Evolutionary conservation across 495 filamentous ascomycete genomes (phyloP), one percentile per base, ranked within the genome.

Genomic region (Aspergillus hancockii): DNA sequence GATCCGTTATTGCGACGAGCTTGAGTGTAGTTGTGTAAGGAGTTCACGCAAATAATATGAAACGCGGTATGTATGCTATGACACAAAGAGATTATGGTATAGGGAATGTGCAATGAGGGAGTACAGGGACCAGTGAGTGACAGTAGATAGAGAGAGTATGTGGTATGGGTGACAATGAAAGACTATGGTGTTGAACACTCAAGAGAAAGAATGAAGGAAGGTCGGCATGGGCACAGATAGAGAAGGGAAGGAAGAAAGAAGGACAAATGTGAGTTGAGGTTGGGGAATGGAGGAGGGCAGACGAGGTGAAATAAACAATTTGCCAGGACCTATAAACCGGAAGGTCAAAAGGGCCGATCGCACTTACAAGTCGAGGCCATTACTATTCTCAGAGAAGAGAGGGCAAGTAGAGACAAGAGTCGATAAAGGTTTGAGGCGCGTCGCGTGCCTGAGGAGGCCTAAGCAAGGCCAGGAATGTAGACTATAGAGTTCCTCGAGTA

Each of bases 381-480:
- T 67, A 57, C 70, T 62, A 59, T 61, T 68, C 63, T 32, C 50
- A 45, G 34, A 45, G 61, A 61, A 49, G 54, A 63, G 57, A 52
- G 52, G 56, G 55, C 19, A 23, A 34, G 38, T 34, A 53, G 53
- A 64, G 65, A 68, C 67, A 54, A 59, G 66, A 66, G 63, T 62
- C 61, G 58, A 58, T 51, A 51, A 61, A 50, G 57, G 58, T 41
- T 47, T 57, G 63, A 55, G 64, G 60, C 71, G 71, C 75, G 75
- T 71, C 75, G 75, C 75, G 75, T 77, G 71, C 71, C 70, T 64
- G 55, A 47, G 57, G 60, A 62, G 57, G 55, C 55, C 63, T 45
- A 75, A 70, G 72, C 73, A 75, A 76, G 71, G 73, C 73, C 72
- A 76, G 69, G 75, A 77, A 77, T 77, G 75, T 70, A 73, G 66